Base-by-base conservation (phyloP, 495 filamentous ascomycete genomes). In the Cairneyella variabilis region DNA sequence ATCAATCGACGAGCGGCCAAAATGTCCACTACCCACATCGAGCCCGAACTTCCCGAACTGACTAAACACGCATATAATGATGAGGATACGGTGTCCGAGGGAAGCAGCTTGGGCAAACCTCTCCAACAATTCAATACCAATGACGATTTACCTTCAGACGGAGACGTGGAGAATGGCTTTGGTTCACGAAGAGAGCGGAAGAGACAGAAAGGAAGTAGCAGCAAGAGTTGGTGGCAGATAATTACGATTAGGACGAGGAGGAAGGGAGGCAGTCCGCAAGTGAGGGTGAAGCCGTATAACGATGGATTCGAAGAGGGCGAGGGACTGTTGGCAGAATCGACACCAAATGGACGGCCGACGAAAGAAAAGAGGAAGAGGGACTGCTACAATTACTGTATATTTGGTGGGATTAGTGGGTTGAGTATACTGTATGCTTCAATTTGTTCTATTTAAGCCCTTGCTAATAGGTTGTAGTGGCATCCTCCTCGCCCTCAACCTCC, bases 401-500 rank as follows among this genome's bases (percentile, higher is more conserved):
- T 64, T 43, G 51, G 53, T 1, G 57, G 61, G 8, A 58, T 64
- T 16, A 55, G 65, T 56, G 64, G 66, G 23, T 65, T 68, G 28
- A 53, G 48, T 20, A 58, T 71, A 18, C 23, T 69, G 69, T 71
- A 64, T 40, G 68, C 65, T 30, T 36, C 14, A 32, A 6, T 5
- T 12, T 5, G 22, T 46, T 41, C 25, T 25, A 27, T 28, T n/a
- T n/a, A n/a, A n/a, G n/a, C n/a, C n/a, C n/a, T 27, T 18, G 38
- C 51, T 51, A 51, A 55, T 23, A 6, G 8, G 26, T 20, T 11
- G 17, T 49, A 64, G 61, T 26, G 58, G 62, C 25, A 28, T 71
- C n/a, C 61, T 72, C 20, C 56, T 69, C 55, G 67, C 74, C 9
- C 60, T 80, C 53, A 73, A 72, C 21, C 67, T 86, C n/a, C 54